Conservation (phyloP, 768 basidiomycete genomes). For the Chiua virens region DNA sequence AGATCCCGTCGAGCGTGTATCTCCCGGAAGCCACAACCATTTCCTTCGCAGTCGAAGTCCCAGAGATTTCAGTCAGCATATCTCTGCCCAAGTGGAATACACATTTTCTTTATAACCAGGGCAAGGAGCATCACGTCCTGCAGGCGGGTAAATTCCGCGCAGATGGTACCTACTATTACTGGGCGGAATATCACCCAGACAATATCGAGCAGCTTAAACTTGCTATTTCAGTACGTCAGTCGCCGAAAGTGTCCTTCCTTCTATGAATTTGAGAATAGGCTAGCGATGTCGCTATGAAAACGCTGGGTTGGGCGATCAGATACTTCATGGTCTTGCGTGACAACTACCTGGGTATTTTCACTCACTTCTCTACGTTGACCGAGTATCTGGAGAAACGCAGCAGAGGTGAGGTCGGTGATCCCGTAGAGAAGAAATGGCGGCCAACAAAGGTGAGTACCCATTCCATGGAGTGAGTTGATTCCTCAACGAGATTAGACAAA, state of each 20-base stretch:
- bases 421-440: constrained; percentile 75
- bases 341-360: constrained; percentile 94
- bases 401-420: constrained; percentile 71
- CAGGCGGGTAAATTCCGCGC: constrained; percentile 55
- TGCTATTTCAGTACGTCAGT: constrained; percentile 50
- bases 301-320: constrained; percentile 85
- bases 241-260: not conserved
- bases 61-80: constrained; percentile 57
- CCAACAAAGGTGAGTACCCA: constrained; percentile 60
- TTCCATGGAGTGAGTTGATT: not conserved
- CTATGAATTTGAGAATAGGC: constrained; percentile 36
- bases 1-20: constrained; percentile 70
- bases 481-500: constrained; percentile 57
- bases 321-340: constrained; percentile 87
- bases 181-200: constrained; percentile 61
- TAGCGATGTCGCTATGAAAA: constrained; percentile 58
- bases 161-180: constrained; percentile 74
- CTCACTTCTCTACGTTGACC: constrained; percentile 83
- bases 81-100: constrained; percentile 91
- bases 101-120: constrained; percentile 63
- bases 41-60: constrained; percentile 60
- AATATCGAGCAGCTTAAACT: constrained; percentile 79
- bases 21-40: constrained; percentile 68
- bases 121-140: constrained; percentile 61
- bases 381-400: constrained; percentile 79